Base-by-base conservation (phyloP, 805 yeast species). In the Cyberlindnera saturnus region DNA sequence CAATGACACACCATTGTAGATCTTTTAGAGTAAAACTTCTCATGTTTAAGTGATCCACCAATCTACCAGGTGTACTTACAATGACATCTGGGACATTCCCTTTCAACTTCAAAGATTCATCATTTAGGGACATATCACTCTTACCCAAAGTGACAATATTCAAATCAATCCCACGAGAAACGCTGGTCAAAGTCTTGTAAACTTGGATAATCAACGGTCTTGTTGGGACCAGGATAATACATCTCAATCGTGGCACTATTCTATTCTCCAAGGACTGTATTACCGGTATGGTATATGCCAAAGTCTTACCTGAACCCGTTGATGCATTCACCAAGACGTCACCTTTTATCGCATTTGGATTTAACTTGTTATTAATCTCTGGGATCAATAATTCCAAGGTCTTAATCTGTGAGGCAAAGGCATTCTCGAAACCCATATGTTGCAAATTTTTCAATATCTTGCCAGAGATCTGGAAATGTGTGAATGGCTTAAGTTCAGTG, bases 301-400 rank as follows among this genome's bases (percentile, higher is more conserved):
- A 67, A 0, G 99, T 91, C 60, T 91, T 91, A 56, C 99, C 99
- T 0, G 96, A 85, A 35, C 99, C 99, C 0, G 99, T 91, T 10
- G 95, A 78, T 2, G 99, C 96, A 63, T 91, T 90, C 6, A 91
- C 96, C 36, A 91, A 67, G 16, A 89, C 62, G 63, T 93, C 96
- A 19, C 91, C 91, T 44, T 70, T 68, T 10, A 46, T 47, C 31
- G 54, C 35, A 13, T 51, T 43, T 19, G 57, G 55, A 31, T 59
- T 51, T 19, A 58, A 41, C 30, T 39, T 50, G 39, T 54, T 57
- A 35, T 65, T 53, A 51, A 72, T 61, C 52, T 73, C 80, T 51
- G 61, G 59, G 30, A 81, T 61, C 34, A 74, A 55, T 26, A 72
- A 59, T n/a, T 81, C 75, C 42, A 86, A 67, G 2, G 86, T 86